These are phyloP conservation scores for Rhododendron griersonianum DNA, from an alignment of 148 eudicot genomes.

Conservation along the genomic window DNA sequence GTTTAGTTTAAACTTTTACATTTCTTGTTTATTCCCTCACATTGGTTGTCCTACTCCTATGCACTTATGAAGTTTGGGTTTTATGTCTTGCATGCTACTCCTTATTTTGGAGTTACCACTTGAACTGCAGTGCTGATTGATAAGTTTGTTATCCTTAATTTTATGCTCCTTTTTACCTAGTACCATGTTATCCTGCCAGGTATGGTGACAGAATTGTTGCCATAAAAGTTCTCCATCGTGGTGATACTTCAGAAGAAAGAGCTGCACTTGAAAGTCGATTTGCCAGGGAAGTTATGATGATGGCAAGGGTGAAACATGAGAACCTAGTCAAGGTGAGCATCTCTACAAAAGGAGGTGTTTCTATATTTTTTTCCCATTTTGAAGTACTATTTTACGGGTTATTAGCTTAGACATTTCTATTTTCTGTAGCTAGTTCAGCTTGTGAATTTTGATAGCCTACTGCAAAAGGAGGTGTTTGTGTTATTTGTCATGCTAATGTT, in stretches of 20 bases:
- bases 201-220: conserved; percentile 83
- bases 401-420: not conserved
- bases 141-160: not conserved
- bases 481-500: conserved; percentile 1
- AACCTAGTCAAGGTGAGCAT: conserved; percentile 77
- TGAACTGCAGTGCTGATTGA: not conserved
- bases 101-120: not conserved
- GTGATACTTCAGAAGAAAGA: conserved; percentile 66
- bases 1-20: not conserved
- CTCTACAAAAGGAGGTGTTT: not conserved
- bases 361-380: not conserved
- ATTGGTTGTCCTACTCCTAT: not conserved
- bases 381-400: not conserved
- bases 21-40: not conserved
- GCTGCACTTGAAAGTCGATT: conserved; percentile 71
- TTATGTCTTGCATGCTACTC: not conserved
- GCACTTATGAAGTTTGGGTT: not conserved
- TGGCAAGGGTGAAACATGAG: conserved; percentile 85
- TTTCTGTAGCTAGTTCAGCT: not conserved
- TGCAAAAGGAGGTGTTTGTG: not conserved
- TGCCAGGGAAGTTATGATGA: conserved; percentile 89
- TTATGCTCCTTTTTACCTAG: not conserved
- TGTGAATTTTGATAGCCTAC: not conserved
- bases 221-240: conserved; percentile 79
- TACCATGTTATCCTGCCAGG: conserved; percentile 30